Evolutionary conservation across 2,329 filamentous ascomycete species (phyloP).

Genomic region (Nemania serpens): DNA sequence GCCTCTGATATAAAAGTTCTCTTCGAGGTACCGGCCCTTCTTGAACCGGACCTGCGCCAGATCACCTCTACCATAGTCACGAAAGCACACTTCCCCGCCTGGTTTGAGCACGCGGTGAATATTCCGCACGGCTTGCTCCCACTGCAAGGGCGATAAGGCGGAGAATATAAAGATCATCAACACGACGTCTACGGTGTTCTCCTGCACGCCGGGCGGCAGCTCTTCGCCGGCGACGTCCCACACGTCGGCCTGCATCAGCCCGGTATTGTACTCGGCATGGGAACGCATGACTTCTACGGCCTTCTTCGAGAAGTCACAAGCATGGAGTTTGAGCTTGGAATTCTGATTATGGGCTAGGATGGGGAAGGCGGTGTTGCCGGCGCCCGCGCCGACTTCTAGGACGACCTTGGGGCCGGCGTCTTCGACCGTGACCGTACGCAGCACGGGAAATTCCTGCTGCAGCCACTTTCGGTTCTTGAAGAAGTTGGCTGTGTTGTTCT

Average conservation of each 20-base stretch:
- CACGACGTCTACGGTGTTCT: conserved; percentile 86
- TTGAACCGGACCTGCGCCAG: conserved; percentile 96
- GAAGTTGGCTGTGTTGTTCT: conserved; percentile 96
- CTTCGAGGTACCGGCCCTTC: conserved; percentile 89
- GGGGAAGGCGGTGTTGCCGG: conserved; percentile 95
- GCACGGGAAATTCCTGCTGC: conserved; percentile 89
- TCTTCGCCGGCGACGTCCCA: conserved; percentile 83
- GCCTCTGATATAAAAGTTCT: conserved; percentile 96
- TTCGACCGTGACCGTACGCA: conserved; percentile 74
- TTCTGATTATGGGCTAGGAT: conserved; percentile 86
- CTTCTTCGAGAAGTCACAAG: conserved; percentile 94
- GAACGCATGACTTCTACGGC: conserved; percentile 90
- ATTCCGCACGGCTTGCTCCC: conserved; percentile 81
- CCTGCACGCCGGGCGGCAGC: conserved; percentile 75
- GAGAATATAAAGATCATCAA: conserved; percentile 98
- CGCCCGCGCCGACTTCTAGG: conserved; percentile 91
- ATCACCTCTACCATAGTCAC: conserved; percentile 95
- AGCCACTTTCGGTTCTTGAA: conserved; percentile 99
- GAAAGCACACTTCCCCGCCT: conserved; percentile 90
- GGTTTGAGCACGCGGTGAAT: conserved; percentile 84
- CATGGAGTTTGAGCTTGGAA: conserved; percentile 79
- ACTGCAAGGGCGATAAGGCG: conserved; percentile 82
- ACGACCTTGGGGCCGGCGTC: conserved; percentile 72
- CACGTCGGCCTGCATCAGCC: conserved; percentile 82
- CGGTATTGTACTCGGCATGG: conserved; percentile 74